These are phyloP conservation scores for Globisporangium viniferum DNA, from an alignment of 352 stramenopile species.

Conservation along the genomic window DNA sequence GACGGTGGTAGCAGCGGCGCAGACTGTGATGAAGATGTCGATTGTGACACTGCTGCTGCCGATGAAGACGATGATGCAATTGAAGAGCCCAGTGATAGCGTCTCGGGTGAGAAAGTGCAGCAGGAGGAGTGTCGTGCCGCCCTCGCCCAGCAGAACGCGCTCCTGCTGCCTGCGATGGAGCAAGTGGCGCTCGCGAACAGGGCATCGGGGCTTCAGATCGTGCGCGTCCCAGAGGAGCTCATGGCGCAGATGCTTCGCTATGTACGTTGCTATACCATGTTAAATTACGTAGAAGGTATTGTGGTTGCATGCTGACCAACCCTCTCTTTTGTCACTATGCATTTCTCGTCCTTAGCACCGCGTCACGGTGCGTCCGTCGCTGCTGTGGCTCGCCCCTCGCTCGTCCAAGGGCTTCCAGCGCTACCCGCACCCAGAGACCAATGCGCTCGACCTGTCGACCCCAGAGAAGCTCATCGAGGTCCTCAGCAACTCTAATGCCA, in stretches of 20 bases:
- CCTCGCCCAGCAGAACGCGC: background rate
- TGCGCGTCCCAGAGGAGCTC: conserved; percentile 22
- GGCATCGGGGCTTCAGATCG: conserved; percentile 12
- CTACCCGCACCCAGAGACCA: conserved; percentile 47
- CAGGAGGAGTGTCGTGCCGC: background rate
- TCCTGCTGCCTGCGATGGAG: background rate
- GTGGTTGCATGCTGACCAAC: background rate
- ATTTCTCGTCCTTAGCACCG: conserved; percentile 32
- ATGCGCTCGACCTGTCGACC: conserved; percentile 52
- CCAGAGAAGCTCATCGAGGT: conserved; percentile 11
- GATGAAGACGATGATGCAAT: background rate
- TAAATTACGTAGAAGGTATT: background rate
- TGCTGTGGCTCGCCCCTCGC: conserved; percentile 53
- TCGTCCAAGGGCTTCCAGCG: conserved; percentile 47
- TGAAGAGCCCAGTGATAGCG: background rate
- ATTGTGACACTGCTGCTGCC: background rate
- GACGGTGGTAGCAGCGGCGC: background rate
- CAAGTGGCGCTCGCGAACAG: background rate
- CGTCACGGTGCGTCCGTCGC: conserved; percentile 37
- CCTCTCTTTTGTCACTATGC: background rate
- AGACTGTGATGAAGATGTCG: background rate
- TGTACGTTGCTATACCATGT: conserved; percentile 17
- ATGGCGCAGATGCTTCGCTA: conserved; percentile 30
- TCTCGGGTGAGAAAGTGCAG: background rate
- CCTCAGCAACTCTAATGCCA: conserved; percentile 10